Conservation (phyloP, 176 grass and related monocot genomes). For the Tillandsia fasciculata region DNA sequence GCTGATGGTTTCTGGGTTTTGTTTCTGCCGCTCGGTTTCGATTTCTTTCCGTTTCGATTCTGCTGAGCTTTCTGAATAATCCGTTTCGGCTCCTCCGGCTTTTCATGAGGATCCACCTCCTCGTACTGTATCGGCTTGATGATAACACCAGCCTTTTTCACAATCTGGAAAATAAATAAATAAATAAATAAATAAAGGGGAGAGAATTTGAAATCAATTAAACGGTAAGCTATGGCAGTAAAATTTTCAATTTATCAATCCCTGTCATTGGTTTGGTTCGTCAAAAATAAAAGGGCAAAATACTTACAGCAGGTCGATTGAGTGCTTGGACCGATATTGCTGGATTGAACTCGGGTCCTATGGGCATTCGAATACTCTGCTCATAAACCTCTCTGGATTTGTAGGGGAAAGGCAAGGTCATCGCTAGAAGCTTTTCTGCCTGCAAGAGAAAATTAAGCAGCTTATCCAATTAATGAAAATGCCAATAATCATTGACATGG, state of each 20-base stretch:
- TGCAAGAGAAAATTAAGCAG: constrained; percentile 25
- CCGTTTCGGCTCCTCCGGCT: constrained; percentile 52
- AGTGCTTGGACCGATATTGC: constrained; percentile 54
- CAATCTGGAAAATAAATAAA: constrained; percentile 48
- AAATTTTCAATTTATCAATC: neutral
- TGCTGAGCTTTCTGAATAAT: constrained; percentile 46
- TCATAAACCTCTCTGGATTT: constrained; percentile 80
- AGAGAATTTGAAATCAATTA: neutral
- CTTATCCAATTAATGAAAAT: neutral
- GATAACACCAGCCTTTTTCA: constrained; percentile 81
- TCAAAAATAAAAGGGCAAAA: constrained; percentile 8
- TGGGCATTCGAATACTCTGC: constrained; percentile 86
- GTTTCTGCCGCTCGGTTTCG: constrained; percentile 8
- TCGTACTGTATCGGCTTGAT: constrained; percentile 82
- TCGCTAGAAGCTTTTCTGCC: constrained; percentile 62
- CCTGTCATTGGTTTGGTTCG: neutral
- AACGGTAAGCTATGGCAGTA: constrained; percentile 1
- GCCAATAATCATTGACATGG: neutral
- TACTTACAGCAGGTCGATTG: constrained; percentile 79
- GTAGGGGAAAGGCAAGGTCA: constrained; percentile 60
- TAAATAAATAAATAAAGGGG: neutral
- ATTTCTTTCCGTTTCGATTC: constrained; percentile 40
- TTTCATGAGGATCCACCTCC: constrained; percentile 68
- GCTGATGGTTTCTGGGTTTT: constrained; percentile 5
- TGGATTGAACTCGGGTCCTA: constrained; percentile 92